A percentile compares a stretch with the other conserved stretches of the same genome.
Conservation (phyloP, 805 yeast species). For the Ogataea saltuana region DNA sequence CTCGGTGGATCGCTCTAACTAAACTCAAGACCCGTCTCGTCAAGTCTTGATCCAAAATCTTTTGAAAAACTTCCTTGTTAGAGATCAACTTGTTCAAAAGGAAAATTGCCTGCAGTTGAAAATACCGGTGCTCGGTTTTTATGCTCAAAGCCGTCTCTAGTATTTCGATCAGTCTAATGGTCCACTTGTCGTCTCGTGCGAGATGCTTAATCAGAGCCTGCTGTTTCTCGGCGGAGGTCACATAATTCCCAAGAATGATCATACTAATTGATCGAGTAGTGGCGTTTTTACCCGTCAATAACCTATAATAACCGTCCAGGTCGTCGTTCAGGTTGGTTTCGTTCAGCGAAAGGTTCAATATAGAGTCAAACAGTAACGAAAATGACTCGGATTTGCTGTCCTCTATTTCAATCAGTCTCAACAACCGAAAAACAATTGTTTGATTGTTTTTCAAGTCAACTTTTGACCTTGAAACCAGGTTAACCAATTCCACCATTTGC, state of each 20-base stretch:
- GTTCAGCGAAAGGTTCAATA: conserved; percentile 22
- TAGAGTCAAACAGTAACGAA: conserved; percentile 12
- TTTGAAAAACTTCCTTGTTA: background rate
- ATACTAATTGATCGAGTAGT: conserved; percentile 15
- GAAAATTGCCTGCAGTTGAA: conserved; percentile 12
- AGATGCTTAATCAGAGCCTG: conserved; percentile 3
- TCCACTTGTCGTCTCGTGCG: conserved; percentile 4
- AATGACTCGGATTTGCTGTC: background rate
- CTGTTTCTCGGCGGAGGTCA: conserved; percentile 15
- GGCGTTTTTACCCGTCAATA: background rate
- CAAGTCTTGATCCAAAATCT: background rate
- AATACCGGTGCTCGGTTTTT: conserved; percentile 2
- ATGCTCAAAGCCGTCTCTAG: conserved; percentile 1
- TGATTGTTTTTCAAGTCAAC: conserved; percentile 15
- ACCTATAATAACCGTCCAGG: conserved; percentile 10
- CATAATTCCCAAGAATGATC: conserved; percentile 22
- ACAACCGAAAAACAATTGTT: conserved; percentile 3
- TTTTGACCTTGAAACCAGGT: conserved; percentile 10
- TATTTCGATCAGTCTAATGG: conserved; percentile 7
- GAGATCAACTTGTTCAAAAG: conserved; percentile 20
- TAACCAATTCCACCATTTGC: conserved; percentile 6
- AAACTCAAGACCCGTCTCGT: background rate
- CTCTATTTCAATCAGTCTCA: conserved; percentile 2
- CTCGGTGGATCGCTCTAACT: background rate
- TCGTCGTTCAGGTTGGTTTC: conserved; percentile 15